Percentiles rank a stretch among this genome's conserved stretches.
These are phyloP conservation scores for Aspergillus sp. DNA, from an alignment of 2,329 filamentous ascomycete species.

Conservation along the genomic window DNA sequence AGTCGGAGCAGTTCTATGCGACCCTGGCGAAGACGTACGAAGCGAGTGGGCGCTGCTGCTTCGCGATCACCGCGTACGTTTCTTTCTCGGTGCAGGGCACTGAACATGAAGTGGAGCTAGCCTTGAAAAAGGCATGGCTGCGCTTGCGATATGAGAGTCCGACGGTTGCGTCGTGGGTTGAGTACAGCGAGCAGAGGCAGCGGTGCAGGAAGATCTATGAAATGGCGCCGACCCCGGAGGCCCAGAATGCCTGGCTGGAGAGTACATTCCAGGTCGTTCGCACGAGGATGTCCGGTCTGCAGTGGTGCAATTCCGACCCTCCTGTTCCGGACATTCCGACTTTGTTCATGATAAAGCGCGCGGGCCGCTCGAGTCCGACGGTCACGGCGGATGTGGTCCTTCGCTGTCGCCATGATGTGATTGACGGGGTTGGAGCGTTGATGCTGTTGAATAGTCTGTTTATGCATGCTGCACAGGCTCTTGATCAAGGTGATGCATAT, in stretches of 20 bases:
- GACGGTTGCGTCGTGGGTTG: conserved; percentile 24
- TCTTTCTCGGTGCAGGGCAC: conserved; percentile 20
- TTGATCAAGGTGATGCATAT: conserved; percentile 8
- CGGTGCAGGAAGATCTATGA: conserved; percentile 25
- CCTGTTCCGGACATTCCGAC: conserved; percentile 24
- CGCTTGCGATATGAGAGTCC: conserved; percentile 25
- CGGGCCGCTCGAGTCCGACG: background rate
- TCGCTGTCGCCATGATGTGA: conserved; percentile 23
- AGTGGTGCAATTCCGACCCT: conserved; percentile 29
- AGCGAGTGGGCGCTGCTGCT: conserved; percentile 42
- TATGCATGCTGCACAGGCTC: conserved; percentile 13
- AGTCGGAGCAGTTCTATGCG: conserved; percentile 45
- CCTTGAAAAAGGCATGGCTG: conserved; percentile 23
- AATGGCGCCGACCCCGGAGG: background rate
- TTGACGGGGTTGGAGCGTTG: conserved; percentile 25
- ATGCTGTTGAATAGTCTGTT: conserved; percentile 23
- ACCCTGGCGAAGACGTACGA: conserved; percentile 36
- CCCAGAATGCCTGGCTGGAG: conserved; percentile 17
- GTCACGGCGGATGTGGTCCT: conserved; percentile 21
- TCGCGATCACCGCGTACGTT: conserved; percentile 44
- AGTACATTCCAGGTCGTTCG: conserved; percentile 19
- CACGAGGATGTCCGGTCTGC: conserved; percentile 13
- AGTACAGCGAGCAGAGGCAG: conserved; percentile 14
- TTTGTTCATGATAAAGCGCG: conserved; percentile 21
- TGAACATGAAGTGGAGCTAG: conserved; percentile 6